phyloP scores from a whole-genome alignment of 2,329 filamentous ascomycete genomes.

The Colletotrichum liriopes region DNA sequence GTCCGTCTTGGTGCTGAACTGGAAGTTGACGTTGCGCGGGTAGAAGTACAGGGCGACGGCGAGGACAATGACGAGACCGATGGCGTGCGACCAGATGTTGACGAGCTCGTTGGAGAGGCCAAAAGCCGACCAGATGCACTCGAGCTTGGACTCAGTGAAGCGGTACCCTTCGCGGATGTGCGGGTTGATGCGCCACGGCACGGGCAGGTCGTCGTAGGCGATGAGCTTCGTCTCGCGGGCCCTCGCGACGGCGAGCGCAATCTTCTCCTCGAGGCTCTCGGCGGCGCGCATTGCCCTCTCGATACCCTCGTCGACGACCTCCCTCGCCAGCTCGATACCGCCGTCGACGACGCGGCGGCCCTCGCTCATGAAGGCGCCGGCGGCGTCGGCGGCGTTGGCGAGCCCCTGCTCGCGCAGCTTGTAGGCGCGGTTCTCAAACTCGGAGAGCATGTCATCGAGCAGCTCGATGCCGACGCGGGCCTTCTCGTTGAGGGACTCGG shows the following conservation, averaged over 20 bases:
- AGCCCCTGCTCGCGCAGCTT: conserved; percentile 85
- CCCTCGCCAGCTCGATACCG: conserved; percentile 80
- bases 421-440: conserved; percentile 87
- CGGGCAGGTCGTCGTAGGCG: conserved; percentile 89
- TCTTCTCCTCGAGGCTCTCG: conserved; percentile 85
- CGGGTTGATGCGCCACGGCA: conserved; percentile 95
- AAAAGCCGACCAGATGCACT: conserved; percentile 89
- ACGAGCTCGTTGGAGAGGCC: conserved; percentile 91
- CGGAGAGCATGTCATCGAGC: conserved; percentile 87
- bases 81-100: conserved; percentile 97
- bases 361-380: conserved; percentile 81
- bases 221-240: conserved; percentile 88
- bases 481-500: conserved; percentile 92
- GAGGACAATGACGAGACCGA: conserved; percentile 91
- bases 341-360: conserved; percentile 87
- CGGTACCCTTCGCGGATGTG: conserved; percentile 94
- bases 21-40: conserved; percentile 89
- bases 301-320: conserved; percentile 85
- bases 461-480: conserved; percentile 88
- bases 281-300: conserved; percentile 88
- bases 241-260: conserved; percentile 82
- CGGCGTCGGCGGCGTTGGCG: conserved; percentile 75
- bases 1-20: conserved; percentile 87
- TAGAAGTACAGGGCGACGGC: conserved; percentile 97
- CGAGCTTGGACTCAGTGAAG: conserved; percentile 91